Evolutionary conservation across 495 filamentous ascomycete genomes (phyloP).

Genomic region (Penicillium manginii): DNA sequence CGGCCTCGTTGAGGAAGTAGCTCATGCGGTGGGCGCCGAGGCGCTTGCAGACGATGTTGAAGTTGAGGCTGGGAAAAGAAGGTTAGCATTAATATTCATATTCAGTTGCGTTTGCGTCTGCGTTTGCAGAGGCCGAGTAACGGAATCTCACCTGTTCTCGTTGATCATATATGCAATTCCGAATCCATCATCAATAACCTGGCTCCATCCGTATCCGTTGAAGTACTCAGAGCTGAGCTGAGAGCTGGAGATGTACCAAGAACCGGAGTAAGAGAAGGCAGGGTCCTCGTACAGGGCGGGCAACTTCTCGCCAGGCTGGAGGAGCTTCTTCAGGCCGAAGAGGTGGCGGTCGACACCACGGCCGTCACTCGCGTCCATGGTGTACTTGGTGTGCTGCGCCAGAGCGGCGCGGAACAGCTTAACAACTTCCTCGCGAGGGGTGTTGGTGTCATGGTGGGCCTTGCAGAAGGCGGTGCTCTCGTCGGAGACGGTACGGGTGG

Average conservation of each 20-base stretch:
- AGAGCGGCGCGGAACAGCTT: conserved; percentile 81
- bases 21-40: conserved; percentile 91
- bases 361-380: conserved; percentile 83
- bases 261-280: conserved; percentile 78
- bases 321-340: conserved; percentile 91
- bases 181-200: conserved; percentile 95
- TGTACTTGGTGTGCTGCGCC: conserved; percentile 85
- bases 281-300: conserved; percentile 87
- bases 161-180: conserved; percentile 99
- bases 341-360: conserved; percentile 95
- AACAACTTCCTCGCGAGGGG: conserved; percentile 64
- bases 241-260: conserved; percentile 85
- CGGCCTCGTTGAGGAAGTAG: conserved; percentile 92
- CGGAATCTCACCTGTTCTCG: conserved; percentile 69
- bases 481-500: conserved; percentile 88
- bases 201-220: conserved; percentile 99
- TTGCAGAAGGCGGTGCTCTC: conserved; percentile 91
- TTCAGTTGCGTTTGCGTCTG: not conserved
- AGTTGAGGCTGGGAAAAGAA: conserved; percentile 71
- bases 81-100: conserved; percentile 21
- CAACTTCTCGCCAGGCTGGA: conserved; percentile 79
- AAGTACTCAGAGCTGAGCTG: conserved; percentile 97
- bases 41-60: conserved; percentile 96
- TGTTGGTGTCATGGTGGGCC: conserved; percentile 71
- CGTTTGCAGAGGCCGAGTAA: not conserved